Base-by-base conservation (phyloP, 2,329 filamentous ascomycete species). In the Falciphora oryzae region DNA sequence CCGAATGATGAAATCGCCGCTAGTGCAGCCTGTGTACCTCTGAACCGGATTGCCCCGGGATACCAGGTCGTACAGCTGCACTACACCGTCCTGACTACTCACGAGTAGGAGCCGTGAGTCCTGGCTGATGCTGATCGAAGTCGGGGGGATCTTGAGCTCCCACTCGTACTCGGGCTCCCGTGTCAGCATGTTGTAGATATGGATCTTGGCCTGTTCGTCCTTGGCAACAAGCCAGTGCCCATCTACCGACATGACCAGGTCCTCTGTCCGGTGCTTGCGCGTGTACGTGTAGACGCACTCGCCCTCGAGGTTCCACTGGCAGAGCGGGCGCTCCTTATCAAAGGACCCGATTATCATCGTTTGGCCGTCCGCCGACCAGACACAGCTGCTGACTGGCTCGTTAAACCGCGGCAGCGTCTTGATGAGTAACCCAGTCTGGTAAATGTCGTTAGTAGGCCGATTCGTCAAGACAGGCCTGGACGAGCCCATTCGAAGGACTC, bases 311-410 rank as follows among this genome's bases (percentile, higher is more conserved):
- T 86, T 85, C 86, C 90, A 95, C 63, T 91, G 86, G 63, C 87
- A 87, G 22, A 97, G 77, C 57, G 90, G 85, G 29, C 82, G 81
- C 13, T 80, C 79, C 65, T 83, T 84, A 69, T 93, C 90, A 38
- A 96, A 84, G 11, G 90, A 89, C 4, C 90, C 92, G 1, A 93
- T 88, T 57, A 97, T 85, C 70, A 98, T 93, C 0, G 86, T 87
- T 67, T 86, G 79, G 57, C 89, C 89, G 72, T 96, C 90, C 0
- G 88, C 84, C 7, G 90, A 84, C 94, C 95, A 99, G n/a, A 91
- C 90, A 66, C 93, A 96, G 65, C 90, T 89, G 59, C 91, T 96
- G 53, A 96, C 91, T 0, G 93, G 91, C 71, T 97, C 89, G n/a
- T 84, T 83, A 70, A 95, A 93, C 61, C 87, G 84, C 63, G 86